Percentiles rank a stretch among this genome's conserved stretches.
Conservation (phyloP, 148 eudicot genomes). For the Rheum nobile region DNA sequence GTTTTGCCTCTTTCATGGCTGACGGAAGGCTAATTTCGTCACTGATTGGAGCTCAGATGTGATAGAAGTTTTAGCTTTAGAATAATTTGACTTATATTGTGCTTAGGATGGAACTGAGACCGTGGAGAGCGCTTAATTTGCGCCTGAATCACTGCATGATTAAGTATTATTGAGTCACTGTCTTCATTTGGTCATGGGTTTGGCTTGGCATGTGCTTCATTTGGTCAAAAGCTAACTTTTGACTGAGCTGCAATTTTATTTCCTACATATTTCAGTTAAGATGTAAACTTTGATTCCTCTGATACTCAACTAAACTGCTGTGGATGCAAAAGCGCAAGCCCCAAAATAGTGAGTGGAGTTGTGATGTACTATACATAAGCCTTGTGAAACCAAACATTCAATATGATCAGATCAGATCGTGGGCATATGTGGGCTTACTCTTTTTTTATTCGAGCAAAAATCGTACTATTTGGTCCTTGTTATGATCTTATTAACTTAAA, state of each 20-base stretch:
- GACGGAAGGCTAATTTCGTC: not conserved
- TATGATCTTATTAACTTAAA: no score
- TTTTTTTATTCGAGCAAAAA: no score
- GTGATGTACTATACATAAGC: no score
- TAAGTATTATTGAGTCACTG: not conserved
- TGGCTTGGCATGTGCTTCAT: not conserved
- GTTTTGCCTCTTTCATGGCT: not conserved
- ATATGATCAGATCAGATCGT: no score
- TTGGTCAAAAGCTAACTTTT: not conserved
- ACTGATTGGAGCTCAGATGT: constrained; percentile 3
- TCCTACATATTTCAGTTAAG: no score
- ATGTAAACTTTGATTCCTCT: no score
- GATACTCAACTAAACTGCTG: no score
- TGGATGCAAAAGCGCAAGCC: no score
- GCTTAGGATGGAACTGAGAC: not conserved
- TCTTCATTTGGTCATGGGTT: not conserved
- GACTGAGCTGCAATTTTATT: not conserved
- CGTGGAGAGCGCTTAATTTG: not conserved
- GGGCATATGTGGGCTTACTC: no score
- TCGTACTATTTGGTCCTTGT: no score
- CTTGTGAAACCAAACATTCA: no score
- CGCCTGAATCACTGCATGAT: not conserved
- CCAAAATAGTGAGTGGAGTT: no score
- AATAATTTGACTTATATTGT: not conserved
- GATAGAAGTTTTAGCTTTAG: not conserved